Conservation (phyloP, 768 basidiomycete genomes). For the Xerocomellus amylosporus region DNA sequence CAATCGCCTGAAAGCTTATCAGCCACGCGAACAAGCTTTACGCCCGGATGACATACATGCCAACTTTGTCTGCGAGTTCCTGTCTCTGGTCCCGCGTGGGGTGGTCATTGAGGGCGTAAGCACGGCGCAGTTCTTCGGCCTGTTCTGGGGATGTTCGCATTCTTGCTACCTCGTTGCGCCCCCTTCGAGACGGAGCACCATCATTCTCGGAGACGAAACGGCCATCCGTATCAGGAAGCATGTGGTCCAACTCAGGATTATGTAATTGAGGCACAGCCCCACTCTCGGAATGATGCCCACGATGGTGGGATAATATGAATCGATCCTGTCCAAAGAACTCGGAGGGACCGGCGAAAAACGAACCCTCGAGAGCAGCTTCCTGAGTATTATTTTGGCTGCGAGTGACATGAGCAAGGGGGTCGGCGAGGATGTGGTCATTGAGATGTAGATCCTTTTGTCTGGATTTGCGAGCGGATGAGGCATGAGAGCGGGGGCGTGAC, state of each 20-base stretch:
- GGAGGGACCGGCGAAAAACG: constrained; percentile 34
- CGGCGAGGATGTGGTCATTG: constrained; percentile 27
- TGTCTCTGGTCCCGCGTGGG: constrained; percentile 68
- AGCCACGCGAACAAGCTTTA: constrained; percentile 19
- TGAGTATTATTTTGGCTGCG: constrained; percentile 9
- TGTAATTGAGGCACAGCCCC: constrained; percentile 26
- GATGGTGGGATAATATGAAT: constrained; percentile 33
- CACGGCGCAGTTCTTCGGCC: constrained; percentile 63
- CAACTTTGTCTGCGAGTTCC: constrained; percentile 62
- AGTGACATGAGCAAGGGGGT: constrained; percentile 5
- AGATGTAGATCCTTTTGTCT: constrained; percentile 35
- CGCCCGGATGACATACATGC: constrained; percentile 58
- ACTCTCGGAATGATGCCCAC: constrained; percentile 26
- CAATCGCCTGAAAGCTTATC: constrained; percentile 55
- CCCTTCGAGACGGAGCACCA: constrained; percentile 31
- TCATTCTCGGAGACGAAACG: constrained; percentile 53
- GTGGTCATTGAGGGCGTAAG: constrained; percentile 63
- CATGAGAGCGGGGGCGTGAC: constrained; percentile 26
- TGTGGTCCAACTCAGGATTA: constrained; percentile 48
- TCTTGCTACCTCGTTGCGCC: constrained; percentile 38
- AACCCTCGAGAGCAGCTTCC: constrained; percentile 26
- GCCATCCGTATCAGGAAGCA: constrained; percentile 49
- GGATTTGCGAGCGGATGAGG: constrained; percentile 25
- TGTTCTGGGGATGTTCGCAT: constrained; percentile 63
- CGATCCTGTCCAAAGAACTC: constrained; percentile 32